These are phyloP conservation scores for Jacaranda copaia DNA, from an alignment of 257 asterid genomes.

Conservation along the genomic window DNA sequence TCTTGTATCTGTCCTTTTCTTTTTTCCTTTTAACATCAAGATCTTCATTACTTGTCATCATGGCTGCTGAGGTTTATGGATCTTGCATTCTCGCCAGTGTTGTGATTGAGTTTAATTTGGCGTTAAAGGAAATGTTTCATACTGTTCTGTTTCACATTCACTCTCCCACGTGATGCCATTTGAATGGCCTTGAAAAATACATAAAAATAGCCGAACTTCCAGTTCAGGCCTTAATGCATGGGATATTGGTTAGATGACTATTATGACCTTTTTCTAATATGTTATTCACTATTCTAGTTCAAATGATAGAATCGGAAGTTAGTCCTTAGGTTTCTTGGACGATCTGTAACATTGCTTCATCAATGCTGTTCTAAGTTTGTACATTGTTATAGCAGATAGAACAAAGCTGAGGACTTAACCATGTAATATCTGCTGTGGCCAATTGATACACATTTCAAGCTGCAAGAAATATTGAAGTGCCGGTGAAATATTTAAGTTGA, in stretches of 20 bases:
- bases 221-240: slow-evolving; percentile 3
- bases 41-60: not conserved
- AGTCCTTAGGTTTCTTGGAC: too few species aligned
- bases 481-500: slow-evolving; percentile 8
- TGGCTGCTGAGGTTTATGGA: not conserved
- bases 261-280: not conserved
- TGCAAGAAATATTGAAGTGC: not conserved
- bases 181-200: slow-evolving; percentile 32
- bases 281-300: slow-evolving; percentile 3
- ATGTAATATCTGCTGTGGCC: not conserved
- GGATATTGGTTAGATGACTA: not conserved
- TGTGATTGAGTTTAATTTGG: not conserved
- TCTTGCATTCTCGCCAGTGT: not conserved
- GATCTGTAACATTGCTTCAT: too few species aligned
- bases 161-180: slow-evolving; percentile 30
- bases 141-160: too few species aligned
- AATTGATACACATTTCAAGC: not conserved
- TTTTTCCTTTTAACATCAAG: slow-evolving; percentile 11
- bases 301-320: not conserved
- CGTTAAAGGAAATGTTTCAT: too few species aligned
- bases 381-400: too few species aligned
- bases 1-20: not conserved
- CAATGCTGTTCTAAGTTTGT: too few species aligned
- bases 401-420: not conserved
- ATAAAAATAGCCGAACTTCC: slow-evolving; percentile 21